Evolutionary conservation across 1,284 basidiomycete genomes (phyloP).

Genomic region (Peniophora sp.): DNA sequence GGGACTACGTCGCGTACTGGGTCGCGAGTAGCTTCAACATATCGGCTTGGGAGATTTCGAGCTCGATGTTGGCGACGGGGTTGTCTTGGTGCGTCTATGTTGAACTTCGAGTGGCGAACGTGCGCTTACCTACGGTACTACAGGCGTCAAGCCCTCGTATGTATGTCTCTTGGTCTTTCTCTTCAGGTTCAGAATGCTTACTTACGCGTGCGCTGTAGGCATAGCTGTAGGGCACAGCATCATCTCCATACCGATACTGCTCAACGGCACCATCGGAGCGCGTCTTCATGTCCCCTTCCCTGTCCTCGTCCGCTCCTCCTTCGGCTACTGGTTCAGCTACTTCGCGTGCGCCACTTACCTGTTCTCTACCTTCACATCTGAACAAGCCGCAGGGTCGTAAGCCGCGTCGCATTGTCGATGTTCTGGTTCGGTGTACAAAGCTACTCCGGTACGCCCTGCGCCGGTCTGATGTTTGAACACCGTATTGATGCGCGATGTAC

Average conservation of each 20-base stretch:
- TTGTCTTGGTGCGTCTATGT: conserved; percentile 45
- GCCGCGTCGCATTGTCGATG: conserved; percentile 65
- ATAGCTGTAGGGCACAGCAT: conserved; percentile 56
- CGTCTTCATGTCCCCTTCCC: conserved; percentile 65
- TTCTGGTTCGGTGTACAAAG: conserved; percentile 68
- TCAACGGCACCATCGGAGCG: conserved; percentile 69
- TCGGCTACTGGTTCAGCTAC: conserved; percentile 75
- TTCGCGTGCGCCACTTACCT: conserved; percentile 28
- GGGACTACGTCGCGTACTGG: conserved; percentile 60
- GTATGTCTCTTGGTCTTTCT: not conserved
- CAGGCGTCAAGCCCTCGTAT: conserved; percentile 46
- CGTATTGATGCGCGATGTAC: not conserved
- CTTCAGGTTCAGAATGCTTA: not conserved
- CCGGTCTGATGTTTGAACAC: not conserved
- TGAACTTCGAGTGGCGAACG: not conserved
- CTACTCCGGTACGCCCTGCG: conserved; percentile 42
- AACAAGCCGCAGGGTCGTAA: conserved; percentile 44
- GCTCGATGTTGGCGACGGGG: conserved; percentile 59
- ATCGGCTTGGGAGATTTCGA: conserved; percentile 37
- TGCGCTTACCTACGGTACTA: not conserved
- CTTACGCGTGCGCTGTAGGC: conserved; percentile 26
- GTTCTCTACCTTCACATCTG: not conserved
- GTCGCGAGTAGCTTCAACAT: conserved; percentile 53
- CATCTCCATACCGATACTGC: conserved; percentile 47
- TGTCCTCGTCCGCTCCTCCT: conserved; percentile 67